phyloP scores from a whole-genome alignment of 2,329 filamentous ascomycete genomes.

The Rhinocladiella similis region DNA sequence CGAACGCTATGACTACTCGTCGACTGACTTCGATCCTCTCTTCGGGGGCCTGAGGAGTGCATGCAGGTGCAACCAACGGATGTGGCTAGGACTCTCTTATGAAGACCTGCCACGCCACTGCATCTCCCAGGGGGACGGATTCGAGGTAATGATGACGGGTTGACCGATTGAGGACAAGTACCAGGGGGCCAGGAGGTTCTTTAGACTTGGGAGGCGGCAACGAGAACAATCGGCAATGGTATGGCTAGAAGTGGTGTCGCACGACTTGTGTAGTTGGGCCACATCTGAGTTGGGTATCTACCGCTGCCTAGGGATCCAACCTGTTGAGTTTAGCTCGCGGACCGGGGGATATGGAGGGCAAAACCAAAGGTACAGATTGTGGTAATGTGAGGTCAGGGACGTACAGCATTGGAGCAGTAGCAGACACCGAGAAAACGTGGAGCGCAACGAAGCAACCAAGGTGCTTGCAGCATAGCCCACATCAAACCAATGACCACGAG shows the following conservation, averaged over 20 bases:
- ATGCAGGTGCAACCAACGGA: slow-evolving; percentile 7
- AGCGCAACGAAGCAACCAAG: not conserved
- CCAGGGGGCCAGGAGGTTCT: slow-evolving; percentile 14
- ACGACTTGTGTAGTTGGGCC: slow-evolving; percentile 5
- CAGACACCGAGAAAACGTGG: not conserved
- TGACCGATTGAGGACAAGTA: slow-evolving; percentile 5
- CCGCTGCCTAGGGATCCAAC: slow-evolving; percentile 1
- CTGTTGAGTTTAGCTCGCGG: slow-evolving; percentile 9
- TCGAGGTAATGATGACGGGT: slow-evolving; percentile 11
- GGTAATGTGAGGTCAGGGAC: slow-evolving; percentile 2
- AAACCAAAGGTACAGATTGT: not conserved
- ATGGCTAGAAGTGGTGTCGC: slow-evolving; percentile 1
- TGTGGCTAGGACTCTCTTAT: slow-evolving; percentile 14
- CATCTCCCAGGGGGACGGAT: slow-evolving; percentile 2
- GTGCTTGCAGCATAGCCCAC: slow-evolving; percentile 13
- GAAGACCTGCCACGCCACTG: slow-evolving; percentile 2
- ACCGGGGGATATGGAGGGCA: slow-evolving; percentile 4
- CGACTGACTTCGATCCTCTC: slow-evolving; percentile 12
- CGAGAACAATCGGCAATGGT: slow-evolving; percentile 3
- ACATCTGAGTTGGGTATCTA: slow-evolving; percentile 17
- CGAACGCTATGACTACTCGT: slow-evolving; percentile 9
- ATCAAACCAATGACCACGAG: slow-evolving; percentile 6
- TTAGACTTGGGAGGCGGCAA: slow-evolving; percentile 13
- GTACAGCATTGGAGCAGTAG: not conserved
- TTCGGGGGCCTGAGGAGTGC: slow-evolving; percentile 18